Evolutionary conservation across 257 asterid species (phyloP).

Genomic region (Capsicum baccatum): DNA sequence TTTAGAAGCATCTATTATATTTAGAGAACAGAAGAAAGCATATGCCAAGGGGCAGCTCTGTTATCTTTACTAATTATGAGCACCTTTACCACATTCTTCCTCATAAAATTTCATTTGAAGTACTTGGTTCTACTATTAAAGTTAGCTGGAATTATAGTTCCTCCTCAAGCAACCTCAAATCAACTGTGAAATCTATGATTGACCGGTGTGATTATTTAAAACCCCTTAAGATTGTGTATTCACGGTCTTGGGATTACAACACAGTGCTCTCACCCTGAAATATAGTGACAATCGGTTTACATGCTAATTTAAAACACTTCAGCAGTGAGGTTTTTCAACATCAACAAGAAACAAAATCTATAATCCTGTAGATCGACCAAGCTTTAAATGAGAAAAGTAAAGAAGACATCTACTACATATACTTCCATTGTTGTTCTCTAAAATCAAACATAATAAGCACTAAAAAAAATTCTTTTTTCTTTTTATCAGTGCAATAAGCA

Average conservation of each 20-base stretch:
- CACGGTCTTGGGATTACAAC: background rate
- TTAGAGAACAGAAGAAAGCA: slow-evolving; percentile 27
- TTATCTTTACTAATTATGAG: background rate
- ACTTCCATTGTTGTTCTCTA: background rate
- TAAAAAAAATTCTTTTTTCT: background rate
- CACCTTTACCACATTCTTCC: background rate
- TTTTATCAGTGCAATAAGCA: slow-evolving; percentile 17
- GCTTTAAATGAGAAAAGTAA: background rate
- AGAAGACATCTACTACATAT: slow-evolving; percentile 5
- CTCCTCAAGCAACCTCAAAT: slow-evolving; percentile 12
- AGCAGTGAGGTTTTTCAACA: background rate
- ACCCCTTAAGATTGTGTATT: background rate
- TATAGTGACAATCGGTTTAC: background rate
- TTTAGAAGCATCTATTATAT: slow-evolving; percentile 16
- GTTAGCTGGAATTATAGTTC: slow-evolving; percentile 1
- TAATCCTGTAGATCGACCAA: background rate
- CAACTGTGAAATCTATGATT: background rate
- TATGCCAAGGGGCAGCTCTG: background rate
- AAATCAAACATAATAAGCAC: slow-evolving; percentile 24
- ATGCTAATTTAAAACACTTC: background rate
- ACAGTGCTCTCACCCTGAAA: background rate
- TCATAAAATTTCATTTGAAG: slow-evolving; percentile 4
- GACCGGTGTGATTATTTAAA: background rate
- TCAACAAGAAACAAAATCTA: background rate
- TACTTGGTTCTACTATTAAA: background rate